phyloP scores from a whole-genome alignment of 345 rosid genomes.

The Raphanus sativus region DNA sequence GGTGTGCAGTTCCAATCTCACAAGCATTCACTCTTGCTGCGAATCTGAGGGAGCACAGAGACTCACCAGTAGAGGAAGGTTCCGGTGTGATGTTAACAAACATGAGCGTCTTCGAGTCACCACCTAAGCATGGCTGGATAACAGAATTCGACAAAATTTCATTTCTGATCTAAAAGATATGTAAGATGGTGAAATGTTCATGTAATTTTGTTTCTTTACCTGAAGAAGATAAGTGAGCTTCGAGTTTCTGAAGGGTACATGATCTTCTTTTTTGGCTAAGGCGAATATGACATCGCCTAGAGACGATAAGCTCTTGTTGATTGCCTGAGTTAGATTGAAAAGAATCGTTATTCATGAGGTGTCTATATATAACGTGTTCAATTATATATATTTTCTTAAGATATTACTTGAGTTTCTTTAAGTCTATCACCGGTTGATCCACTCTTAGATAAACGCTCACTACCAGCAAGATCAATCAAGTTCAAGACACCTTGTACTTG shows the following conservation, averaged over 20 bases:
- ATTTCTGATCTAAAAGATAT: neutral
- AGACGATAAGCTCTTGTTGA: conserved; percentile 88
- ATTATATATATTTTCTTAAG: too few species aligned
- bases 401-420: conserved; percentile 96
- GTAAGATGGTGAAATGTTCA: neutral
- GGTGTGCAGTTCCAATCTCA: conserved; percentile 92
- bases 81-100: conserved; percentile 92
- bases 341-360: neutral
- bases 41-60: conserved; percentile 89
- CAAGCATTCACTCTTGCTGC: conserved; percentile 99
- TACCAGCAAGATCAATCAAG: conserved; percentile 98
- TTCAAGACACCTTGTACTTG: conserved; percentile 92
- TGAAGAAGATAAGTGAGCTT: conserved; percentile 97
- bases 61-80: conserved; percentile 77
- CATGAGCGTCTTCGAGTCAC: conserved; percentile 95
- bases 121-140: conserved; percentile 94
- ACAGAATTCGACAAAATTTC: conserved; percentile 15
- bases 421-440: conserved; percentile 95
- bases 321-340: conserved; percentile 52
- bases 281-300: conserved; percentile 91
- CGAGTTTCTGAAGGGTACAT: conserved; percentile 95
- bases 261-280: conserved; percentile 91
- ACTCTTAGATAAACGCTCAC: conserved; percentile 94
- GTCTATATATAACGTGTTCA: too few species aligned
- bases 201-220: conserved; percentile 44